Conservation (phyloP, 2,329 filamentous ascomycete species). For the Colletotrichum tanaceti region DNA sequence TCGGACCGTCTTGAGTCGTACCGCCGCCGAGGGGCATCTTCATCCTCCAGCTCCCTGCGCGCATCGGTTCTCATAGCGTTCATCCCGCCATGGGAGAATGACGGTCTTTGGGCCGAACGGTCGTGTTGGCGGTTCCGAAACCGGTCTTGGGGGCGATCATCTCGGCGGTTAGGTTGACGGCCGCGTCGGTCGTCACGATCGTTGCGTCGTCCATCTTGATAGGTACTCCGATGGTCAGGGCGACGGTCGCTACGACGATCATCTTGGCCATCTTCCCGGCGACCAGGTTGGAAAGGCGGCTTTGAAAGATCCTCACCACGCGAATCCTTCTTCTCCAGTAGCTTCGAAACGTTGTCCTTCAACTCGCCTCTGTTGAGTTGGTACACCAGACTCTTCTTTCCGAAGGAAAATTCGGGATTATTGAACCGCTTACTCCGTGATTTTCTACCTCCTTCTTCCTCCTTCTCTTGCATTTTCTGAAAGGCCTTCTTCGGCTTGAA, state of each 20-base stretch:
- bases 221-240: neutral
- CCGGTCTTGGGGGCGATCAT: neutral
- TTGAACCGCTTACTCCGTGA: slow-evolving; percentile 65
- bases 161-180: slow-evolving; percentile 1
- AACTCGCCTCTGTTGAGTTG: slow-evolving; percentile 61
- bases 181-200: slow-evolving; percentile 1
- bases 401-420: slow-evolving; percentile 61
- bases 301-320: slow-evolving; percentile 3
- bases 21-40: neutral
- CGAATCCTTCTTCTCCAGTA: slow-evolving; percentile 33
- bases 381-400: slow-evolving; percentile 68
- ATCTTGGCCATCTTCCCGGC: neutral
- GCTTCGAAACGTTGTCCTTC: slow-evolving; percentile 45
- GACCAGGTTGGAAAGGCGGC: neutral
- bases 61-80: slow-evolving; percentile 20
- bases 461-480: slow-evolving; percentile 53
- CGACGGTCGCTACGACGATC: neutral
- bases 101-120: neutral
- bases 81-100: neutral
- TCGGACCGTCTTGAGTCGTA: slow-evolving; percentile 7
- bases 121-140: neutral
- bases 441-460: slow-evolving; percentile 51
- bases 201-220: neutral
- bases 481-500: slow-evolving; percentile 66
- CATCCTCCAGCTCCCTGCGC: slow-evolving; percentile 20